These are phyloP conservation scores for Kondoa malvinella DNA, from an alignment of 768 basidiomycete genomes.

Conservation along the genomic window DNA sequence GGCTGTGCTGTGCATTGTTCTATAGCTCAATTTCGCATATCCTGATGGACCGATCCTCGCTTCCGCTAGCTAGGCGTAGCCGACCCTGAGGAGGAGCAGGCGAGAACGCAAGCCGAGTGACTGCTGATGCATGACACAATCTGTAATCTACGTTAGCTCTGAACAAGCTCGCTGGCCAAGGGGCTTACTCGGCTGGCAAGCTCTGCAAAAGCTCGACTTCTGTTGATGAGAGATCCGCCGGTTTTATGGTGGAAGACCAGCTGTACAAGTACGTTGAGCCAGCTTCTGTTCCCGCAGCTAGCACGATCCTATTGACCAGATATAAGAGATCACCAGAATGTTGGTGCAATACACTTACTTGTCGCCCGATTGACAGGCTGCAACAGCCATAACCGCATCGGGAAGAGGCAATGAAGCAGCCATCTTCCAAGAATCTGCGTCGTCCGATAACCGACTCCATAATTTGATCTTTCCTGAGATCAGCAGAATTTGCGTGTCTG, in stretches of 20 bases:
- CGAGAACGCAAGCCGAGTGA: slow-evolving; percentile 1
- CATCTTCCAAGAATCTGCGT: slow-evolving; percentile 40
- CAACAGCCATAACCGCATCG: slow-evolving; percentile 70
- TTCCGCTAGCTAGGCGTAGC: slow-evolving; percentile 2
- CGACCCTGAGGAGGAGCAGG: neutral
- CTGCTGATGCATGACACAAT: neutral
- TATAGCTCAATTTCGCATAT: neutral
- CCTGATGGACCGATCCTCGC: neutral
- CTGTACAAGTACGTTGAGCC: slow-evolving; percentile 8
- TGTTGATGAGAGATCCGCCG: neutral
- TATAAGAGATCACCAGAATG: neutral
- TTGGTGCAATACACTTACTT: slow-evolving; percentile 11
- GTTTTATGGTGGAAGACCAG: neutral
- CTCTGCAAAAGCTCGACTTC: neutral
- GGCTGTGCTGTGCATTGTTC: no score
- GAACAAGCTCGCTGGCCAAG: neutral
- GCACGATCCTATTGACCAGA: slow-evolving; percentile 1
- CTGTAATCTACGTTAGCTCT: neutral
- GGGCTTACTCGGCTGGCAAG: neutral
- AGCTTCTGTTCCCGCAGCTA: slow-evolving; percentile 15
- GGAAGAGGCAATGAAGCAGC: slow-evolving; percentile 47
- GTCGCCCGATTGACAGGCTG: slow-evolving; percentile 25
- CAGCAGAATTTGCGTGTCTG: neutral
- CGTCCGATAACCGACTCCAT: slow-evolving; percentile 42
- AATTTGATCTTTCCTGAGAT: slow-evolving; percentile 51